Evolutionary conservation across 208 protist genomes (phyloP).

Genomic region (Trypanosoma cruzi): DNA sequence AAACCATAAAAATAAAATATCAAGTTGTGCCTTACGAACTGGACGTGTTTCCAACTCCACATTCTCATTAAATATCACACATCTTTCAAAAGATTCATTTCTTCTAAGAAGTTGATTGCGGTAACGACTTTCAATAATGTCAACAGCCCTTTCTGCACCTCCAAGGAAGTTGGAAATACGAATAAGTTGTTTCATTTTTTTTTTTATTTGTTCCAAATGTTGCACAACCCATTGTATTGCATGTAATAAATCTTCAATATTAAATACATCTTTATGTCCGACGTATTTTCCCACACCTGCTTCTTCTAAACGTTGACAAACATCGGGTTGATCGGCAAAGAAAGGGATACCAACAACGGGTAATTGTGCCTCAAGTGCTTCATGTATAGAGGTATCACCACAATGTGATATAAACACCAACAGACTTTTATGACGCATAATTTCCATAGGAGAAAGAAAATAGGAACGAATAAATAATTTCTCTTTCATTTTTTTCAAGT

Average conservation of each 20-base stretch:
- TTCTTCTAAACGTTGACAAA: constrained; percentile 57
- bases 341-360: constrained; percentile 51
- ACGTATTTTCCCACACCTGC: constrained; percentile 38
- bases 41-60: background rate
- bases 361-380: constrained; percentile 42
- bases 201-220: constrained; percentile 7
- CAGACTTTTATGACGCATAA: constrained; percentile 52
- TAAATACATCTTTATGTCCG: constrained; percentile 35
- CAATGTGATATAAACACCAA: constrained; percentile 51
- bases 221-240: constrained; percentile 26
- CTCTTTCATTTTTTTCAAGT: constrained; percentile 3
- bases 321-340: constrained; percentile 56
- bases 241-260: constrained; percentile 27
- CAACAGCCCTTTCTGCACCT: constrained; percentile 40
- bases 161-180: constrained; percentile 33
- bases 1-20: constrained; percentile 2
- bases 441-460: constrained; percentile 34
- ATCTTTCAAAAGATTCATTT: constrained; percentile 35
- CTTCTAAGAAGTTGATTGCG: constrained; percentile 45
- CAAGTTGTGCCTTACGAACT: background rate
- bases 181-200: constrained; percentile 31
- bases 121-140: constrained; percentile 49
- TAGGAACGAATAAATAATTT: constrained; percentile 15
- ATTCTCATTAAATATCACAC: constrained; percentile 14
- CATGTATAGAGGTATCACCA: constrained; percentile 47